These are phyloP conservation scores for Casuarina glauca DNA, from an alignment of 306 rosid species.

Conservation along the genomic window DNA sequence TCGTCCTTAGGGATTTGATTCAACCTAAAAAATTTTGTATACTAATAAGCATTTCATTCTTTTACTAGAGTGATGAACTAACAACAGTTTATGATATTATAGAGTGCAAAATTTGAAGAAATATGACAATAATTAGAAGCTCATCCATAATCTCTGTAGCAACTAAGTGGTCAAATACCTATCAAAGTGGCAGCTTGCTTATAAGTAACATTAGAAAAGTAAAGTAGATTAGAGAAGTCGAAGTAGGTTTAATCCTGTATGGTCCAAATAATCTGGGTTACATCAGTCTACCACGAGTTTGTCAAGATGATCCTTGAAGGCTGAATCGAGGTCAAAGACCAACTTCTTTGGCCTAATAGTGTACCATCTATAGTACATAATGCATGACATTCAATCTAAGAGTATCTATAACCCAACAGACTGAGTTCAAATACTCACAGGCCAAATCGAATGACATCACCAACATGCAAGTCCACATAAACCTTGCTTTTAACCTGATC, in stretches of 20 bases:
- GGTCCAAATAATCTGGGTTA: background rate
- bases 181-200: background rate
- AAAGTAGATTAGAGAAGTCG: background rate
- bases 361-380: background rate
- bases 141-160: background rate
- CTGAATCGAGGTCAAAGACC: background rate
- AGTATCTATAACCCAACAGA: constrained; percentile 15
- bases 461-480: constrained; percentile 76
- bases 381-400: constrained; percentile 9
- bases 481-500: constrained; percentile 66
- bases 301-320: background rate
- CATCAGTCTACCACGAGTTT: background rate
- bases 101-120: background rate
- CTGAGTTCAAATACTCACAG: constrained; percentile 51
- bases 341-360: background rate
- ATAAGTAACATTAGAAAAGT: background rate
- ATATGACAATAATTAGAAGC: background rate
- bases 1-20: background rate
- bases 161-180: background rate
- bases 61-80: background rate
- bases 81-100: background rate
- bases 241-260: background rate
- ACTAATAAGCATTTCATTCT: background rate
- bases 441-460: constrained; percentile 97
- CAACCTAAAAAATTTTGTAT: background rate